Percentiles rank a stretch among this genome's conserved stretches.
Evolutionary conservation across 2,329 filamentous ascomycete genomes (phyloP).

Genomic region (Penicillium olsonii): DNA sequence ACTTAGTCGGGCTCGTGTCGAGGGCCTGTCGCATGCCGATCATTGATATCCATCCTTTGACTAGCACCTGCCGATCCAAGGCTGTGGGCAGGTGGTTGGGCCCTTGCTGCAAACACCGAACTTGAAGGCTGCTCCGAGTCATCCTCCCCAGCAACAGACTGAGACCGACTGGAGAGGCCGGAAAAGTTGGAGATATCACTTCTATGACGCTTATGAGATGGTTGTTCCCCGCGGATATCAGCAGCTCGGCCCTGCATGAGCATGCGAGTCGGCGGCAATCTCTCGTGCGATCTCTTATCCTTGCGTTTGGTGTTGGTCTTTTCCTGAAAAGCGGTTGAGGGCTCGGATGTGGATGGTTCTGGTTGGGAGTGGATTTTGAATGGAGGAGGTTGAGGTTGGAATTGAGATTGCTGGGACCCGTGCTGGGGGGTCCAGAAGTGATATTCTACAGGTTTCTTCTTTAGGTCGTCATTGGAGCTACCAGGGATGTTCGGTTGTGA

Average conservation of each 20-base stretch:
- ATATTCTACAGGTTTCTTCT: background rate
- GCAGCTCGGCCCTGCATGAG: too few relatives aligned
- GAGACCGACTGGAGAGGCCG: background rate
- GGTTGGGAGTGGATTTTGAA: background rate
- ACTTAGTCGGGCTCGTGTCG: background rate
- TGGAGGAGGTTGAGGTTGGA: background rate
- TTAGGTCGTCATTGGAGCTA: background rate
- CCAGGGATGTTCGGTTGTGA: background rate
- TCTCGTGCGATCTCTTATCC: background rate
- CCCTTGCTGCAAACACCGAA: background rate
- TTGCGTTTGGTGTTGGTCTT: background rate
- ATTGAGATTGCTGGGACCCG: background rate
- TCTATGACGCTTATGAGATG: background rate
- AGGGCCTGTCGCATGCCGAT: background rate
- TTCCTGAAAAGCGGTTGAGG: background rate
- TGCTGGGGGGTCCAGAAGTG: background rate
- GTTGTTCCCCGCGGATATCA: background rate
- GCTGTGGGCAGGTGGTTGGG: slow-evolving; percentile 47
- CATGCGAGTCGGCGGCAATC: background rate
- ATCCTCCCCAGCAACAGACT: background rate
- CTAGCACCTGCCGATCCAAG: too few relatives aligned
- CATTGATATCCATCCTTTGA: too few relatives aligned
- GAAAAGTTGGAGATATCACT: background rate
- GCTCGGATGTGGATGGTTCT: background rate
- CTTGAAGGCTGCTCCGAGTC: background rate